These are phyloP conservation scores for Aspergillus aculeatus DNA, from an alignment of 2,329 filamentous ascomycete species.

Conservation along the genomic window DNA sequence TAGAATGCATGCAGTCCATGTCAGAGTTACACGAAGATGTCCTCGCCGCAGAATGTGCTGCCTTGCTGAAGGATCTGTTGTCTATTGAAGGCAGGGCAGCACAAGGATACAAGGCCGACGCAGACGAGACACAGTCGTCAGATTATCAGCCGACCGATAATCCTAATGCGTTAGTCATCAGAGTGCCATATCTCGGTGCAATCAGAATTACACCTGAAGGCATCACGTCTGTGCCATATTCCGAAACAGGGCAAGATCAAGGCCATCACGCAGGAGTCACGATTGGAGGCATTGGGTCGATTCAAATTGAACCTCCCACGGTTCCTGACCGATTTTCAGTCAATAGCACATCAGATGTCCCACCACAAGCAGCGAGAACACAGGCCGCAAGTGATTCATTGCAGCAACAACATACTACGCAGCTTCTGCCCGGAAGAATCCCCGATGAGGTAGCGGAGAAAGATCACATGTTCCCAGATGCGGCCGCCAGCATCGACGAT, in stretches of 20 bases:
- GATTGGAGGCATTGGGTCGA: no score
- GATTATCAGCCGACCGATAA: slow-evolving; percentile 5
- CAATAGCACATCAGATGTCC: no score
- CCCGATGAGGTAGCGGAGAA: no score
- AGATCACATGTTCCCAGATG: background rate
- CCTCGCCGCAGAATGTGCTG: slow-evolving; percentile 27
- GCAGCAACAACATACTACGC: no score
- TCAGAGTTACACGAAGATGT: slow-evolving; percentile 29
- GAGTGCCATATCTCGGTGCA: slow-evolving; percentile 46
- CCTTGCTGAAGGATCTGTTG: slow-evolving; percentile 19
- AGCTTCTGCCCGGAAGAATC: background rate
- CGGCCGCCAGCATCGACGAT: background rate
- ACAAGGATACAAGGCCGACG: slow-evolving; percentile 7
- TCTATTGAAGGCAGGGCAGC: slow-evolving; percentile 18
- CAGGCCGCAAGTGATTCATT: no score
- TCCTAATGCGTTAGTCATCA: slow-evolving; percentile 31
- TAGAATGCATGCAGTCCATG: slow-evolving; percentile 37
- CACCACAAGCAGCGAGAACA: no score
- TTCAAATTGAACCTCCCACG: no score
- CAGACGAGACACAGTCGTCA: background rate
- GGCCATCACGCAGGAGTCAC: background rate
- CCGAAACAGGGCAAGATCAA: background rate
- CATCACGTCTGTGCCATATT: background rate
- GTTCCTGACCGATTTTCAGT: no score
- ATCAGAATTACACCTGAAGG: slow-evolving; percentile 34